Conservation (phyloP, 2,329 filamentous ascomycete species). For the Fusarium denticulatum region DNA sequence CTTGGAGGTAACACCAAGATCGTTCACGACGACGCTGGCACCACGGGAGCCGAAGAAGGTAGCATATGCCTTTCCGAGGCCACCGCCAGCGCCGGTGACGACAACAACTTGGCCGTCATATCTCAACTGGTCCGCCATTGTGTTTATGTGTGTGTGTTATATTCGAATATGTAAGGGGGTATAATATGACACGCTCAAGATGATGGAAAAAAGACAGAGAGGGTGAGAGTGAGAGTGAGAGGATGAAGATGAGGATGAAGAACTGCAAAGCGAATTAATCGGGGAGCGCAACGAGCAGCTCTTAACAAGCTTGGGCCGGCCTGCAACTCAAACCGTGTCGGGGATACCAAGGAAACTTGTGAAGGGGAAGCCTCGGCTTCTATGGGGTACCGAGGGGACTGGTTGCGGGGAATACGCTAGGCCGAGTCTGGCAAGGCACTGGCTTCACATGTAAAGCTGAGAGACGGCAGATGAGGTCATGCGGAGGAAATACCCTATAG, state of each 20-base stretch:
- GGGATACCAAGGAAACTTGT: constrained; percentile 27
- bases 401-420: constrained; percentile 42
- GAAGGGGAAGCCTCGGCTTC: constrained; percentile 46
- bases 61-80: constrained; percentile 83
- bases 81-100: constrained; percentile 83
- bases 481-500: constrained; percentile 22
- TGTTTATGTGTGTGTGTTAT: constrained; percentile 31
- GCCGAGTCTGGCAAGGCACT: constrained; percentile 26
- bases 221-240: background rate
- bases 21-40: constrained; percentile 95
- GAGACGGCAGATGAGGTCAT: constrained; percentile 42
- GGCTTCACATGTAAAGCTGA: constrained; percentile 45
- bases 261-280: constrained; percentile 1
- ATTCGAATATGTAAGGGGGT: constrained; percentile 15
- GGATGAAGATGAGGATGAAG: background rate
- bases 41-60: constrained; percentile 92
- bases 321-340: constrained; percentile 23
- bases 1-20: constrained; percentile 91
- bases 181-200: constrained; percentile 32
- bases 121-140: constrained; percentile 75
- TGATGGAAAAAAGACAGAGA: constrained; percentile 12
- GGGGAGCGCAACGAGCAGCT: constrained; percentile 33
- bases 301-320: constrained; percentile 44
- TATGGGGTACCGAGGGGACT: constrained; percentile 45
- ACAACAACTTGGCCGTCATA: constrained; percentile 88